phyloP scores from a whole-genome alignment of 2,329 filamentous ascomycete species.

The Hymenoscyphus salicellus region DNA sequence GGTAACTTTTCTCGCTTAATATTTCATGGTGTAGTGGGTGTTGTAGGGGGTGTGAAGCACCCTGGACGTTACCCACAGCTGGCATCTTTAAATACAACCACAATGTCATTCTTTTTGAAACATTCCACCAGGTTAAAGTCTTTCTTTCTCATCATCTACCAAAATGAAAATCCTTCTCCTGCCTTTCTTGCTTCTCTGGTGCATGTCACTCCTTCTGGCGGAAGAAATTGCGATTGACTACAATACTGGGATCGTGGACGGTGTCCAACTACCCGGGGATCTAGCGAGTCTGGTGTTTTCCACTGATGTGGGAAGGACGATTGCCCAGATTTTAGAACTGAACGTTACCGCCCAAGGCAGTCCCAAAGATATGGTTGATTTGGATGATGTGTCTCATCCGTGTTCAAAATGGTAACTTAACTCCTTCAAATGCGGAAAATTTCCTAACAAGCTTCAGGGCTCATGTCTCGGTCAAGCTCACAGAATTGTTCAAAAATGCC shows the following conservation, averaged over 20 bases:
- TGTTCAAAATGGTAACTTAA: slow-evolving; percentile 6
- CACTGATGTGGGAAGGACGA: not conserved
- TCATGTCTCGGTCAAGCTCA: slow-evolving; percentile 1
- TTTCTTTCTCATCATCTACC: not conserved
- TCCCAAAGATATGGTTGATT: not conserved
- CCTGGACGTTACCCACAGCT: too few relatives aligned
- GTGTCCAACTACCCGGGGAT: slow-evolving; percentile 6
- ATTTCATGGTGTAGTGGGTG: too few relatives aligned
- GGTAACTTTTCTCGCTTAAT: too few relatives aligned
- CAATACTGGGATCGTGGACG: slow-evolving; percentile 3
- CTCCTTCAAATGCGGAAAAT: not conserved
- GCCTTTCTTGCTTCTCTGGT: not conserved
- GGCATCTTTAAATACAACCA: too few relatives aligned
- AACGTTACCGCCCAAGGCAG: slow-evolving; percentile 5
- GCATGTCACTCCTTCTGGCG: not conserved
- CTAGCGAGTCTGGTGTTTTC: slow-evolving; percentile 3
- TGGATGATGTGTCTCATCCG: slow-evolving; percentile 1
- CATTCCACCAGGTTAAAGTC: too few relatives aligned
- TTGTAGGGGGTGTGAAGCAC: too few relatives aligned
- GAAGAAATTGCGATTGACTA: slow-evolving; percentile 3
- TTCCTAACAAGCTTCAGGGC: not conserved
- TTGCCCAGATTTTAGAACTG: slow-evolving; percentile 4
- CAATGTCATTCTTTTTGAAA: too few relatives aligned
- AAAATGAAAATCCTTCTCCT: not conserved
- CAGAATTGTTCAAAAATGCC: slow-evolving; percentile 3